phyloP scores from a whole-genome alignment of 2,329 filamentous ascomycete species.

The Paracamarosporium sp. region DNA sequence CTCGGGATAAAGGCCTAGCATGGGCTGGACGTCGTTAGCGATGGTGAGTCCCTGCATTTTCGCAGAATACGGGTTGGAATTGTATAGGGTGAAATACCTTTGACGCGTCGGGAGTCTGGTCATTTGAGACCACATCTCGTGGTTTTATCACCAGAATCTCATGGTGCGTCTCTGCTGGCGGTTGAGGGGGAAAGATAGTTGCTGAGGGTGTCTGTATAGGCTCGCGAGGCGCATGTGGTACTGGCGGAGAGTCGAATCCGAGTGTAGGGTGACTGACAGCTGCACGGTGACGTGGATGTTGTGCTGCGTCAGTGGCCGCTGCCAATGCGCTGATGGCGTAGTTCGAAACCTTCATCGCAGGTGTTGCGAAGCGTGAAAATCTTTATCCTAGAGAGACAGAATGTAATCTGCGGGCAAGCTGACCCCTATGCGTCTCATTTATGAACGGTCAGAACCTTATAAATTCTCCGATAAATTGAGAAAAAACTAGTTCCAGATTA shows the following conservation, averaged over 20 bases:
- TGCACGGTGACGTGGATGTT: background rate
- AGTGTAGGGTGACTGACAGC: constrained; percentile 1
- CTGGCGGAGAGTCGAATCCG: background rate
- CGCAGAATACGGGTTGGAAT: background rate
- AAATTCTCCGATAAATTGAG: background rate
- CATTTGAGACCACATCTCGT: background rate
- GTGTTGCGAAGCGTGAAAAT: constrained; percentile 1
- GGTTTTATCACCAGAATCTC: background rate
- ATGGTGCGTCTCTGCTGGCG: constrained; percentile 1
- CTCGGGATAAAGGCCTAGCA: constrained; percentile 4
- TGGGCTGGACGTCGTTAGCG: constrained; percentile 1
- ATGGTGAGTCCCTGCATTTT: background rate
- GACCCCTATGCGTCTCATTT: background rate
- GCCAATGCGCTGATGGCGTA: constrained; percentile 1
- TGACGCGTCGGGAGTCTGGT: constrained; percentile 2
- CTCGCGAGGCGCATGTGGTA: background rate
- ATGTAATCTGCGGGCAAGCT: background rate
- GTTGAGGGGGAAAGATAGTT: background rate
- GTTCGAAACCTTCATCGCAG: constrained; percentile 2
- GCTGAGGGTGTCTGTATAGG: background rate
- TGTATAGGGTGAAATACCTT: background rate
- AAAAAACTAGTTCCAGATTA: constrained; percentile 4
- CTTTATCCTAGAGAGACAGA: background rate
- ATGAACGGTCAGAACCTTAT: background rate
- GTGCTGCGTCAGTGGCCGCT: background rate